Evolutionary conservation across 345 rosid genomes (phyloP).

Genomic region (Rhodamnia argentea): DNA sequence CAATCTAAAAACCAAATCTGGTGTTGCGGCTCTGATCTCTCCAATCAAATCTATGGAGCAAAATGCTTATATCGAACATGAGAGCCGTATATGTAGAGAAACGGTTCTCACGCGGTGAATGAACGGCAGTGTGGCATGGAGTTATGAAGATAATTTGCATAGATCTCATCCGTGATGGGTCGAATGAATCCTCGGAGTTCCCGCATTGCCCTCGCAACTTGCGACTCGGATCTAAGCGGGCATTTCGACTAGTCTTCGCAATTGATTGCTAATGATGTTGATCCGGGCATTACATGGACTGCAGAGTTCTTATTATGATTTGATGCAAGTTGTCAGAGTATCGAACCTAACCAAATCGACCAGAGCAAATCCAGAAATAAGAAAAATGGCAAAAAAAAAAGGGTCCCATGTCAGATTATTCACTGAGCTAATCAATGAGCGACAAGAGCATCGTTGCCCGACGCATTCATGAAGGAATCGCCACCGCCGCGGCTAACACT

Average conservation of each 20-base stretch:
- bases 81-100: not conserved
- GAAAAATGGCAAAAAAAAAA: not conserved
- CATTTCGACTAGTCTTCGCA: not conserved
- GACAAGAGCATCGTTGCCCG: slow-evolving; percentile 25
- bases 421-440: slow-evolving; percentile 32
- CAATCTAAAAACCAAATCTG: not conserved
- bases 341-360: not conserved
- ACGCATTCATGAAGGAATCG: slow-evolving; percentile 9
- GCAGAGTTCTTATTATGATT: not conserved
- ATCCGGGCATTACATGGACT: not conserved
- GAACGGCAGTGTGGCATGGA: too few relatives aligned
- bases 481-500: slow-evolving; percentile 9
- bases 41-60: not conserved
- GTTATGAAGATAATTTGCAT: too few relatives aligned
- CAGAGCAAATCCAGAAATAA: not conserved
- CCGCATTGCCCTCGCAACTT: not conserved
- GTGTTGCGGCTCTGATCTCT: not conserved
- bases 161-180: not conserved
- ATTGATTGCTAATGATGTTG: not conserved
- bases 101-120: not conserved
- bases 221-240: not conserved
- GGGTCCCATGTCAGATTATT: not conserved
- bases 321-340: not conserved
- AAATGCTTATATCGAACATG: not conserved
- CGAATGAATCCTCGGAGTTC: not conserved